Evolutionary conservation across 306 rosid species (phyloP).

Genomic region (Ziziphus jujuba): DNA sequence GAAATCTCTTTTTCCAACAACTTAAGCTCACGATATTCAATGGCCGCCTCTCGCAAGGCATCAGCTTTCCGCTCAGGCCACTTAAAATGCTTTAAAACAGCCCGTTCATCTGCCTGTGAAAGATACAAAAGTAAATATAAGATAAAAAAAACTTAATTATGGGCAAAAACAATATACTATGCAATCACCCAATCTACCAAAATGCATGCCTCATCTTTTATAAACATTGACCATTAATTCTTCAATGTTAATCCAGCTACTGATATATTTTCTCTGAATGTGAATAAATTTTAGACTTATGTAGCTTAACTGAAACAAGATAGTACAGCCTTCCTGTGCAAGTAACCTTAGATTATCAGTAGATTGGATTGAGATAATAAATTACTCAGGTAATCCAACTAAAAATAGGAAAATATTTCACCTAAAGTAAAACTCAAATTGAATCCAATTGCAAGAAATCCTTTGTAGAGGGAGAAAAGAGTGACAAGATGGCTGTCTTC

Average conservation of each 20-base stretch:
- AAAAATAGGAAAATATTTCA: too few species aligned
- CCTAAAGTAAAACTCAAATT: too few species aligned
- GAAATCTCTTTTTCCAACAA: conserved; percentile 70
- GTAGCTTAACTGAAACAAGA: too few species aligned
- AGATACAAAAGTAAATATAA: conserved; percentile 9
- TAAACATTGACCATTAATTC: not conserved
- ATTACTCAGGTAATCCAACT: too few species aligned
- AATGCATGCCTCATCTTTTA: not conserved
- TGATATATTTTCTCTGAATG: too few species aligned
- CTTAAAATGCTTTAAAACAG: conserved; percentile 88
- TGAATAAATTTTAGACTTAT: too few species aligned
- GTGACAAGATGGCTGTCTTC: too few species aligned
- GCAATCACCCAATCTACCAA: not conserved
- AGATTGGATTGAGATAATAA: too few species aligned
- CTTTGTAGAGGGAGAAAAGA: too few species aligned
- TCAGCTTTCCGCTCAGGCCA: conserved; percentile 99
- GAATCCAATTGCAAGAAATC: too few species aligned
- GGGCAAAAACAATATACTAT: not conserved
- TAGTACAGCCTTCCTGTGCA: too few species aligned
- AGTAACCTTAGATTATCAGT: too few species aligned
- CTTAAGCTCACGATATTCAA: conserved; percentile 82
- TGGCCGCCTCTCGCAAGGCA: conserved; percentile 90
- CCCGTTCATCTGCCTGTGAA: conserved; percentile 82
- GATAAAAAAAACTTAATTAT: not conserved
- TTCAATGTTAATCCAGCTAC: not conserved